Evolutionary conservation across 768 basidiomycete species (phyloP), one percentile per base, ranked within the genome.

Genomic region (Termitomyces sp.): DNA sequence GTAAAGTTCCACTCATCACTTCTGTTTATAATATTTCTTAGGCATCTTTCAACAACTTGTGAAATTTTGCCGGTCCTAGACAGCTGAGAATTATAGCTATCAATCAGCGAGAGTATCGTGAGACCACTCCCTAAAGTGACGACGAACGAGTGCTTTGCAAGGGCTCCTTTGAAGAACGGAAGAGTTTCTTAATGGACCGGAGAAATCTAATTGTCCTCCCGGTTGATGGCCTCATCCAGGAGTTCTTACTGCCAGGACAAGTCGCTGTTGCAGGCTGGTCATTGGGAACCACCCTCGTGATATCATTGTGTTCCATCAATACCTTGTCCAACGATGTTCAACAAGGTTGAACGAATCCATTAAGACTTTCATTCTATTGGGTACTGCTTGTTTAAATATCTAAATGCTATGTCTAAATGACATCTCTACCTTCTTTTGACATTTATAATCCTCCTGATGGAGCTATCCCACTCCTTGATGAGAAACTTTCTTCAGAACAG

Each of bases 51-150:
- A 60, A 54, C 65, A 64, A 43, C 66, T 73, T 47, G 52, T 59
- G 31, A 55, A 55, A 65, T 3, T 31, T 63, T 4, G 72, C 72
- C 0, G 1, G 36, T 17, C 52, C 67, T 11, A 57, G 62, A 32
- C 63, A 61, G 12, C 59, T 72, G 25, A 71, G 76, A 10, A 43
- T 73, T 4, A 70, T 77, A 34, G 59, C 61, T 20, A 56, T 75
- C 20, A 76, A 76, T 51, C 70, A 74, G 20, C 70, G 76, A 7
- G 67, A 70, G 49, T 76, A 76, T 57, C 71, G 69, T 0, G 72
- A 69, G 1, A 70, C 73, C n/a, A 72, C 72, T 2, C 69, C 72
- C 0, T 72, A 71, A 53, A 70, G 68, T 1, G 54, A 63, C 17
- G 68, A 68, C 1, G 76, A 75, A 34, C 49, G 36, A 11, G 45